phyloP scores from a whole-genome alignment of 176 grass and related monocot species.

The Secale cereale region DNA sequence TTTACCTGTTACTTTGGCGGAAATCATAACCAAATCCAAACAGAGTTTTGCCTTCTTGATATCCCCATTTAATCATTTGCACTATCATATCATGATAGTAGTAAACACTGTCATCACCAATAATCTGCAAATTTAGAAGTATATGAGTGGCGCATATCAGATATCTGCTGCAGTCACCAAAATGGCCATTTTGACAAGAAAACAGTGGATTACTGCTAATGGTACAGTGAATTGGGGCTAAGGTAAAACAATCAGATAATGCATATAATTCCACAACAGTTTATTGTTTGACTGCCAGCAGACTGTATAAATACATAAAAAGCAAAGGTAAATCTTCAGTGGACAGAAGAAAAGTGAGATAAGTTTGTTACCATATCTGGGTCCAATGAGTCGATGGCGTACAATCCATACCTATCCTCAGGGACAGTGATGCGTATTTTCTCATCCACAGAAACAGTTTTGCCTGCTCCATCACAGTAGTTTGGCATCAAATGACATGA shows the following conservation, averaged over 20 bases:
- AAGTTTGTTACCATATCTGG: constrained; percentile 63
- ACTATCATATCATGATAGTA: constrained; percentile 99
- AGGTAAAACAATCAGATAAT: neutral
- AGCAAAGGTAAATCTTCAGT: constrained; percentile 15
- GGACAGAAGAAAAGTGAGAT: constrained; percentile 11
- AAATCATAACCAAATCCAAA: constrained; percentile 99
- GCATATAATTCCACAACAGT: neutral
- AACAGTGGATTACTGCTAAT: neutral
- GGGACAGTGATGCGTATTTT: constrained; percentile 70
- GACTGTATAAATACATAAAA: neutral
- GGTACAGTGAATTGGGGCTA: neutral
- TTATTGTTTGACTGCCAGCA: neutral
- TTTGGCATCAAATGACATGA: constrained; percentile 11
- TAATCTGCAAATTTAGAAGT: constrained; percentile 49
- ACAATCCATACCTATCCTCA: constrained; percentile 84
- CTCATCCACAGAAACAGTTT: constrained; percentile 82
- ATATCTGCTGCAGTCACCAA: neutral
- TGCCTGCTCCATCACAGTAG: constrained; percentile 53
- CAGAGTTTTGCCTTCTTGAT: constrained; percentile 90
- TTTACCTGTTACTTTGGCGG: constrained; percentile 91
- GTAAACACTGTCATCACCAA: constrained; percentile 68
- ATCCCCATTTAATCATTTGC: constrained; percentile 97
- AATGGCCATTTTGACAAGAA: neutral
- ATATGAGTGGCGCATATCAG: constrained; percentile 8
- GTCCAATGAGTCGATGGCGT: constrained; percentile 90